Conservation (phyloP, 208 protist genomes). For the Leishmania tropica region DNA sequence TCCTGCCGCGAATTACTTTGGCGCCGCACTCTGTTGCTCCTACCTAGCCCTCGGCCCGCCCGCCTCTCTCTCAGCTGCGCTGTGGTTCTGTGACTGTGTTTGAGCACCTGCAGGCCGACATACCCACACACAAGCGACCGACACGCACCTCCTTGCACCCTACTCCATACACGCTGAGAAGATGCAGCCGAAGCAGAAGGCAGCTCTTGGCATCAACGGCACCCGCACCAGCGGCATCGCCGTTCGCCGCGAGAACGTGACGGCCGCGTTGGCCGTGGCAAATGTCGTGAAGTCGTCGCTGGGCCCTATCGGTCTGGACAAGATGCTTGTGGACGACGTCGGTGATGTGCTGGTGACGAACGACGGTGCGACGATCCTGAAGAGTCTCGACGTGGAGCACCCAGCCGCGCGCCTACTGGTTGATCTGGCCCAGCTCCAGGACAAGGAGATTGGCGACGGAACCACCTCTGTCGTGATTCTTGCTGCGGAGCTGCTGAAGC, state of each 20-base stretch:
- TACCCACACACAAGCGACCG: background rate
- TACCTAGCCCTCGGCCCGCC: background rate
- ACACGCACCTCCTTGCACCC: background rate
- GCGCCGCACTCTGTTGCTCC: background rate
- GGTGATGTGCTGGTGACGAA: slow-evolving; percentile 99
- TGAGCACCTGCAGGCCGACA: background rate
- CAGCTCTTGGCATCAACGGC: slow-evolving; percentile 94
- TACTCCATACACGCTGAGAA: slow-evolving; percentile 1
- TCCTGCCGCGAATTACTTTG: background rate
- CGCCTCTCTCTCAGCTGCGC: background rate
- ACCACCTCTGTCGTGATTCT: slow-evolving; percentile 99
- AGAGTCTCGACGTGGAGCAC: slow-evolving; percentile 94
- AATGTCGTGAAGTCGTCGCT: slow-evolving; percentile 99
- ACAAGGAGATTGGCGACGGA: slow-evolving; percentile 99
- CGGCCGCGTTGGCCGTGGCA: slow-evolving; percentile 96
- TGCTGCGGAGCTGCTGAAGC: slow-evolving; percentile 98
- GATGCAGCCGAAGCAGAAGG: slow-evolving; percentile 91
- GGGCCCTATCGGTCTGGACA: slow-evolving; percentile 99
- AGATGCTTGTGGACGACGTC: slow-evolving; percentile 99
- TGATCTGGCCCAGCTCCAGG: slow-evolving; percentile 98
- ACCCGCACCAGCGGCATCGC: slow-evolving; percentile 94
- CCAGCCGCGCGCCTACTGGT: slow-evolving; percentile 97
- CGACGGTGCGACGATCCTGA: slow-evolving; percentile 98
- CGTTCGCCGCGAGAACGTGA: slow-evolving; percentile 98
- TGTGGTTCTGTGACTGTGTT: background rate